Evolutionary conservation across 768 basidiomycete genomes (phyloP), one percentile per base, ranked within the genome.

Genomic region (Kwoniella botswanensis): DNA sequence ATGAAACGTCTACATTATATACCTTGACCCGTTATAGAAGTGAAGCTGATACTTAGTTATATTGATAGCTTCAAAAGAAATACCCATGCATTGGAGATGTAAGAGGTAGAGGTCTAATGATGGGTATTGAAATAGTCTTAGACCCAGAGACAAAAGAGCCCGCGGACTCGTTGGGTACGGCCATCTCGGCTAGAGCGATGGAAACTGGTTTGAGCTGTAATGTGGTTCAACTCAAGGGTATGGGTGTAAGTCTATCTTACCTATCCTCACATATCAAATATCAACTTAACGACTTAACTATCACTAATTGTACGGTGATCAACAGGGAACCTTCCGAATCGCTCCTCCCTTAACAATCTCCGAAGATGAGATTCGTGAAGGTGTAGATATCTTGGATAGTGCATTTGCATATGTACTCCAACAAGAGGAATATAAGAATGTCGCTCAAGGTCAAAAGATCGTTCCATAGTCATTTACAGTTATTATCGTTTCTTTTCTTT

Each of bases 51-150:
- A 15, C 2, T 50, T 56, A 29, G 50, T 3, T 41, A 12, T 41
- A 52, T 53, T 35, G 35, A 41, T 26, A 72, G 68, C 66, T 80
- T 9, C 73, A 78, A 50, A 43, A 60, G 18, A 70, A 74, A 62
- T 72, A 76, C 68, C 41, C 56, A 6, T 73, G 67, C 52, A 78
- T 79, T 52, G 72, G 72, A 6, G 72, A 76, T 50, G 71, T 80
- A 18, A 59, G 75, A 26, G 76, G 75, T 2, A 24, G 75, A 52
- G 76, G 76, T 17, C 67, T 78, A 2, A 46, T 79, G 46, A 65
- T 71, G 46, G 74, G 72, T 21, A 58, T 78, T 26, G 71, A 79
- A 44, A 75, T 73, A 50, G 67, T 70, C 13, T 26, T 58, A 17
- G 67, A 64, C 42, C 63, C 29, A 11, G 68, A 58, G 58, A 68